Percentiles rank a stretch among this genome's conserved stretches.
Evolutionary conservation across 2,329 filamentous ascomycete species (phyloP).

Genomic region (Lachnellula cervina): DNA sequence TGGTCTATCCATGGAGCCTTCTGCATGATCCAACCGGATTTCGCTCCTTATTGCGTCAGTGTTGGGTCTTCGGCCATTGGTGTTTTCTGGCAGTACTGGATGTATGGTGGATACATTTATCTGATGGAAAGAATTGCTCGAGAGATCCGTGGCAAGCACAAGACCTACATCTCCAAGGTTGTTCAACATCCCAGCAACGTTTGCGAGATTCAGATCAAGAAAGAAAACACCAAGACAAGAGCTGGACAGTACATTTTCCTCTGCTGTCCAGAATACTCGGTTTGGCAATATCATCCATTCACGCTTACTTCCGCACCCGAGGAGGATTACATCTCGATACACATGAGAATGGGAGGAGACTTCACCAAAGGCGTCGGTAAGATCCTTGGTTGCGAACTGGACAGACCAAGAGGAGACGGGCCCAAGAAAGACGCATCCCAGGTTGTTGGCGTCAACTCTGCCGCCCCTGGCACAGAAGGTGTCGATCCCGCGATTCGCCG

Average conservation of each 20-base stretch:
- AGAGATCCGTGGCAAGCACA: constrained; percentile 74
- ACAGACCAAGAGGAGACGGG: constrained; percentile 44
- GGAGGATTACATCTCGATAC: constrained; percentile 85
- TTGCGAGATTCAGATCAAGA: constrained; percentile 88
- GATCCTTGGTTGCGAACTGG: constrained; percentile 71
- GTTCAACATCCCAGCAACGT: constrained; percentile 87
- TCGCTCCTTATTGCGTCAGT: constrained; percentile 70
- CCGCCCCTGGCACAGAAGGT: constrained; percentile 42
- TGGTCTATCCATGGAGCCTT: constrained; percentile 87
- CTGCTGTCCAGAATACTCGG: constrained; percentile 77
- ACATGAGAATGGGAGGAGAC: constrained; percentile 77
- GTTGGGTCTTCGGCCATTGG: constrained; percentile 61
- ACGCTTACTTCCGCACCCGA: constrained; percentile 82
- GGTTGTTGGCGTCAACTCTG: constrained; percentile 63
- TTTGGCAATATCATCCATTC: constrained; percentile 88
- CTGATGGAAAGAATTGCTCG: constrained; percentile 73
- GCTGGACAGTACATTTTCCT: constrained; percentile 87
- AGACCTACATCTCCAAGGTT: constrained; percentile 83
- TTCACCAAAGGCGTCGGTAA: constrained; percentile 68
- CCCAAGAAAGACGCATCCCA: constrained; percentile 50
- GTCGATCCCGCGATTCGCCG: constrained; percentile 68
- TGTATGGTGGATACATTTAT: constrained; percentile 77
- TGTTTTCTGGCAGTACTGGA: constrained; percentile 88
- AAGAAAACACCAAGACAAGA: constrained; percentile 75
- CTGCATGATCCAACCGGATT: constrained; percentile 85